Evolutionary conservation across 176 grass and related monocot genomes (phyloP).

Genomic region (Sorghum bicolor): Sorghum_bicolor_NCBIv3 NC_012870.2:5528501-5529000

Average conservation of each 20-base stretch:
- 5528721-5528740: conserved; percentile 35
- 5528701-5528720: conserved; percentile 21
- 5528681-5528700: conserved; percentile 8
- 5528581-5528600: conserved; percentile 30
- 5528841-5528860: conserved; percentile 15
- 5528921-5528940: conserved; percentile 87
- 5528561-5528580: conserved; percentile 26
- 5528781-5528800: conserved; percentile 25
- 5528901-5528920: conserved; percentile 22
- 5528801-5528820: conserved; percentile 40
- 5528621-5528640: conserved; percentile 30
- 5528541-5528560: conserved; percentile 37
- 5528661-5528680: conserved; percentile 49
- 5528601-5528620: conserved; percentile 16
- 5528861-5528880: conserved; percentile 46
- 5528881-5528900: conserved; percentile 39
- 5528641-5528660: conserved; percentile 38
- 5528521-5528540: conserved; percentile 14
- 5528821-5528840: neutral
- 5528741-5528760: conserved; percentile 36
- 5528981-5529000: conserved; percentile 18
- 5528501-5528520: conserved; percentile 38
- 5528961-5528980: conserved; percentile 68
- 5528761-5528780: conserved; percentile 26
- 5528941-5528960: conserved; percentile 81